Evolutionary conservation across 352 stramenopile genomes (phyloP).

Genomic region (Pilasporangium apinafurcum): DNA sequence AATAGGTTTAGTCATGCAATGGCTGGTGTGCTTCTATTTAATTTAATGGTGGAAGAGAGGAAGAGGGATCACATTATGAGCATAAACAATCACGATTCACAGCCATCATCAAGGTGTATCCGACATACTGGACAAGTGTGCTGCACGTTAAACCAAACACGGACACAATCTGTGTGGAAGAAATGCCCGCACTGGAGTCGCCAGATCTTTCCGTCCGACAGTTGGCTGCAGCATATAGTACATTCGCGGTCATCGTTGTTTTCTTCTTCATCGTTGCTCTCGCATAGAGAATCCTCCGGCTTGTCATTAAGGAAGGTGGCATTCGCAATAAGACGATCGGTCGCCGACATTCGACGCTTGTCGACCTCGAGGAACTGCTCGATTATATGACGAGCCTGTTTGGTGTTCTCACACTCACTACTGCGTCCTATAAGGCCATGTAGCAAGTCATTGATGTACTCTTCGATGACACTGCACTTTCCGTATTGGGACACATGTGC

Average conservation of each 20-base stretch:
- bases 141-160: slow-evolving; percentile 64
- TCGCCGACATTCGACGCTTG: slow-evolving; percentile 7
- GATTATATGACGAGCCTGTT: slow-evolving; percentile 23
- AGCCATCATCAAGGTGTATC: slow-evolving; percentile 5
- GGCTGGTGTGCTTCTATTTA: neutral
- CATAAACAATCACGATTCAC: neutral
- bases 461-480: slow-evolving; percentile 43
- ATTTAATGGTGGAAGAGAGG: neutral
- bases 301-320: neutral
- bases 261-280: neutral
- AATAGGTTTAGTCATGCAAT: too few species aligned
- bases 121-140: slow-evolving; percentile 69
- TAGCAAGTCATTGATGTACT: slow-evolving; percentile 60
- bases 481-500: slow-evolving; percentile 27
- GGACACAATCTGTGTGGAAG: slow-evolving; percentile 60
- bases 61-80: too few species aligned
- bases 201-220: slow-evolving; percentile 35
- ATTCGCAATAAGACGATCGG: slow-evolving; percentile 2
- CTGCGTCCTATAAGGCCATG: slow-evolving; percentile 24
- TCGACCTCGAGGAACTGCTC: slow-evolving; percentile 50
- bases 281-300: neutral
- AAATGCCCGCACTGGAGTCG: slow-evolving; percentile 53
- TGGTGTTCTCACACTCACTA: slow-evolving; percentile 30
- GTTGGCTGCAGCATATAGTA: slow-evolving; percentile 51
- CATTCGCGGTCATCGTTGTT: slow-evolving; percentile 48